Evolutionary conservation across 306 rosid species (phyloP), one percentile per base, ranked within the genome.

Genomic region (Vigna unguiculata): DNA sequence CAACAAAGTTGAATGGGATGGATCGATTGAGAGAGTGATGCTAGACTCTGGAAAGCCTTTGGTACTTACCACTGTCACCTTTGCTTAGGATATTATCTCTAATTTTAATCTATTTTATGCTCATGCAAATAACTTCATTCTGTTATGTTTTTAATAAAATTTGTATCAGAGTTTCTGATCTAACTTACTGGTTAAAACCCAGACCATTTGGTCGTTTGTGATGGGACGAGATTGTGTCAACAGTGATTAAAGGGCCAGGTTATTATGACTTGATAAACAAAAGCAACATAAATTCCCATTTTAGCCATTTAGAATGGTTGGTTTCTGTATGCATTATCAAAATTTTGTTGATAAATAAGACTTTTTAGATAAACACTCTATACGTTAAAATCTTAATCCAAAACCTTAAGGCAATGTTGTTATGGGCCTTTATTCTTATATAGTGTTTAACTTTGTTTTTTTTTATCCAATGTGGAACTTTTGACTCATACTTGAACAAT

Each of bases 191-290:
- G 22, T n/a, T 0, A 20, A 57, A 36, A 40, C 10, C 20, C 75
- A 83, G 86, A 74, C 86, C 86, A 28, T 84, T 84, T 49, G 84
- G 84, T 47, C 84, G 87, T 40, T 53, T 84, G 5, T 84, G 87
- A 84, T 84, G 87, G 87, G 87, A 84, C 30, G 87, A 84, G 48
- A 84, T 65, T 76, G 84, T 84, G 40, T 1, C 82, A 30, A 84
- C 87, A 11, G 87, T 84, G 61, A 84, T 80, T 36, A 72, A 76
- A 25, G 76, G 84, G 69, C n/a, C n/a, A n/a, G n/a, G n/a, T n/a
- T n/a, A n/a, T n/a, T n/a, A n/a, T n/a, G n/a, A n/a, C n/a, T n/a
- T n/a, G n/a, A n/a, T n/a, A n/a, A n/a, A n/a, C n/a, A n/a, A n/a
- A n/a, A n/a, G n/a, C n/a, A n/a, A n/a, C n/a, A n/a, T n/a, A n/a